phyloP scores from a whole-genome alignment of 2,329 filamentous ascomycete species.

The Claviceps humidiphila region DNA sequence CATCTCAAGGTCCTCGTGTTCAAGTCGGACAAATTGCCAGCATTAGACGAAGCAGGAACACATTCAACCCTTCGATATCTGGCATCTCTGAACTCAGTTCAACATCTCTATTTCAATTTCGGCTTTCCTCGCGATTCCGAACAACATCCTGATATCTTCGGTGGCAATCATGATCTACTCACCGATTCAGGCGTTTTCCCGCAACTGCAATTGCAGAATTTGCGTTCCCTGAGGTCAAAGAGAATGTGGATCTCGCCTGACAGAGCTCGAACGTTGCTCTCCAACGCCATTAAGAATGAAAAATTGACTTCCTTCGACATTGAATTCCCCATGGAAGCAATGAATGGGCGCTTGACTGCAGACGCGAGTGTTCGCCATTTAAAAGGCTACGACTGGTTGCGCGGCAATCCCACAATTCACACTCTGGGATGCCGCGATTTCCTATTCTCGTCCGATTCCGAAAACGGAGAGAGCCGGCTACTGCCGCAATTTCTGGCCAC shows the following conservation, averaged over 20 bases:
- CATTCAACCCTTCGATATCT: slow-evolving; percentile 11
- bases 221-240: slow-evolving; percentile 17
- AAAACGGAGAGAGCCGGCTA: too few relatives aligned
- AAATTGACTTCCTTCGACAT: slow-evolving; percentile 23
- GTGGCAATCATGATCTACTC: background rate
- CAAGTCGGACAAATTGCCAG: background rate
- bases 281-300: slow-evolving; percentile 13
- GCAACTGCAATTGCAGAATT: slow-evolving; percentile 12
- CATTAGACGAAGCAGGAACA: too few relatives aligned
- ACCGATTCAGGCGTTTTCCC: background rate
- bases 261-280: slow-evolving; percentile 13
- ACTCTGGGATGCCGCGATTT: too few relatives aligned
- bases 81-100: slow-evolving; percentile 15
- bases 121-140: too few relatives aligned
- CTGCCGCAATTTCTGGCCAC: too few relatives aligned
- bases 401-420: too few relatives aligned
- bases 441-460: too few relatives aligned
- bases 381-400: too few relatives aligned
- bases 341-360: too few relatives aligned
- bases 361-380: too few relatives aligned
- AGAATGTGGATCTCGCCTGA: slow-evolving; percentile 13
- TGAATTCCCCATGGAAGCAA: slow-evolving; percentile 16
- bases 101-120: slow-evolving; percentile 17
- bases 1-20: slow-evolving; percentile 11
- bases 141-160: slow-evolving; percentile 8